Evolutionary conservation across 306 rosid species (phyloP), one percentile per base, ranked within the genome.

Genomic region (Geum urbanum): DNA sequence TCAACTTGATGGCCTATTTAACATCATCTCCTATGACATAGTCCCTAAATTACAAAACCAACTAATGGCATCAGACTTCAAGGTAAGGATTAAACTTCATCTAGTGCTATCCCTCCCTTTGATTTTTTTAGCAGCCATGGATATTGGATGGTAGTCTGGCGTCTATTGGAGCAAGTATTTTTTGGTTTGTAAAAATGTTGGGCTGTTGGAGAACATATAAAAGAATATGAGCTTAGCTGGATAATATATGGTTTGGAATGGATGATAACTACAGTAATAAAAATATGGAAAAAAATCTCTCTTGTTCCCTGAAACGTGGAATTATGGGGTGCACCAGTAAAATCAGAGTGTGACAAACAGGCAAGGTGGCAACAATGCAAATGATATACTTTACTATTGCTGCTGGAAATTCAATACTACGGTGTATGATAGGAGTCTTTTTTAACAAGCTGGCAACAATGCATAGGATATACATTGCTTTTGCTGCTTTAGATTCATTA

Each of bases 21-120:
- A 92, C 77, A 86, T 92, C 56, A 88, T 92, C 81, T 92, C 98
- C 67, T 92, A 92, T 55, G 98, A 92, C 66, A 74, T 84, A 70
- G 96, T 92, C 72, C 89, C 91, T 59, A 92, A 92, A 86, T 71
- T 92, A 19, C 94, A 87, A 74, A 80, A 81, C 73, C 72, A 72
- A 71, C 92, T 92, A 18, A 79, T 85, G 82, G 88, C 84, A 59
- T 88, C 85, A 19, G 89, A 90, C 54, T 90, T 94, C 76, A 94
- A 94, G 97, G 98, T 92, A 72, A 61, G 64, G 41, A 20, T 19
- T 40, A 44, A 69, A 52, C 14, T 4, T 70, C 60, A 61, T 13
- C 51, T 11, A 14, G 53, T 49, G 27, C 53, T 0, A 6, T 37
- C 60, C 63, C 16, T 24, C 15, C 41, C 18, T 58, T 32, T 24